Conservation (phyloP, 306 rosid species). For the Dalbergia oliveri region DNA sequence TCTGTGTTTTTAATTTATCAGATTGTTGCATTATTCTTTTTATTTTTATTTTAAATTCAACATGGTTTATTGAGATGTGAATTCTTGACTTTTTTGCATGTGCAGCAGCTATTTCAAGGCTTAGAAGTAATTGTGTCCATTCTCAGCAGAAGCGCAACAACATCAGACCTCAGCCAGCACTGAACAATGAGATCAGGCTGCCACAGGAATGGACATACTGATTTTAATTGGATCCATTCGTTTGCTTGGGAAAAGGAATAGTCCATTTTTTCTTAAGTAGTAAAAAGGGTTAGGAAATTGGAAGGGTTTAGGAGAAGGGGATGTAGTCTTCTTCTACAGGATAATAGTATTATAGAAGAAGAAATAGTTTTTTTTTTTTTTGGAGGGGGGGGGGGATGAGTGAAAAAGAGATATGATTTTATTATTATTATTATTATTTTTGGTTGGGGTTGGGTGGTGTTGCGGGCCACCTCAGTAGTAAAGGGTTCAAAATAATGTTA, state of each 20-base stretch:
- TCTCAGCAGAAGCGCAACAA: conserved; percentile 54
- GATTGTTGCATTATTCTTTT: background rate
- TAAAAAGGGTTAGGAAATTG: conserved; percentile 8
- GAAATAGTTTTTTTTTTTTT: conserved; percentile 40
- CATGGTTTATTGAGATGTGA: background rate
- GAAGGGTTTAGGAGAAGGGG: conserved; percentile 22
- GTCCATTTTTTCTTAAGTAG: background rate
- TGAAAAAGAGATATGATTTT: background rate
- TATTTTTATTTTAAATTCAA: too few species aligned
- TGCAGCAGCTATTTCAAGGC: conserved; percentile 50
- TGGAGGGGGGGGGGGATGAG: background rate
- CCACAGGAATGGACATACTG: conserved; percentile 94
- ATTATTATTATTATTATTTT: background rate
- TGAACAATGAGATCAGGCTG: conserved; percentile 67
- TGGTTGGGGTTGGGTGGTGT: background rate
- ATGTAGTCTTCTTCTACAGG: conserved; percentile 33
- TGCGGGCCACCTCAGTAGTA: background rate
- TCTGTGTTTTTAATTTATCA: background rate
- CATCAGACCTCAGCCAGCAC: conserved; percentile 47
- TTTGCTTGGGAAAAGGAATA: conserved; percentile 34
- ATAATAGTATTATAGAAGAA: conserved; percentile 40
- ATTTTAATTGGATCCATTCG: background rate
- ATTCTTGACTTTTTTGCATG: conserved; percentile 40
- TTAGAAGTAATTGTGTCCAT: conserved; percentile 33
- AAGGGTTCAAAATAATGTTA: conserved; percentile 40